Evolutionary conservation across 768 basidiomycete species (phyloP), one percentile per base, ranked within the genome.

Genomic region (Porpolomopsis calyptriformis): DNA sequence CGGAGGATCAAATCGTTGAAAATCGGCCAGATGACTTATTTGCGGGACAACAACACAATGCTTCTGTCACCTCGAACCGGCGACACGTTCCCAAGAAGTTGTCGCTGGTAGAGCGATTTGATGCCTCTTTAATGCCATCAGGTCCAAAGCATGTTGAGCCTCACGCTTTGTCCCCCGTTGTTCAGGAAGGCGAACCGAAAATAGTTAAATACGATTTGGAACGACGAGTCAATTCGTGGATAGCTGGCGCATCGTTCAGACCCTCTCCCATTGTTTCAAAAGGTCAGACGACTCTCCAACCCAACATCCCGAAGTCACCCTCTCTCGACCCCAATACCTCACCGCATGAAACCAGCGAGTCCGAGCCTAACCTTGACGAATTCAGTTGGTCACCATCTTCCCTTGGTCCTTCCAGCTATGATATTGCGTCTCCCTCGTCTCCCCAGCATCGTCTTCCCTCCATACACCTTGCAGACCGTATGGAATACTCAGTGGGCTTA

Each of bases 361-460:
- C 20, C 3, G 72, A 71, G 48, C 62, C 82, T 44, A 71, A 80
- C 51, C 60, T 81, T 23, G 77, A 77, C 35, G 83, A 85, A 52
- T 87, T 73, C 55, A 56, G 70, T 7, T 87, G 82, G 79, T 83
- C 82, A 7, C 68, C 76, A 20, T 79, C 81, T 6, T 85, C 84
- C 5, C 60, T 62, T 2, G 84, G 85, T n/a, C 85, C 84, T 18
- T 64, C 62, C 25, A 71, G 70, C 40, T 60, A 61, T 42, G 67
- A 69, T 36, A 58, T 64, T 10, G 57, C n/a, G n/a, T n/a, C 66
- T 25, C 72, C 71, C 2, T 59, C 65, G 9, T 43, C 60, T 5
- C 65, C 67, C 8, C 67, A 61, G 50, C 61, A 62, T 48, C 63
- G 62, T 34, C 56, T 69, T 29, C 67, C 67, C 19, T 85, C 82